phyloP scores from a whole-genome alignment of 179 eudicot species.

The Silene coronaria region DNA sequence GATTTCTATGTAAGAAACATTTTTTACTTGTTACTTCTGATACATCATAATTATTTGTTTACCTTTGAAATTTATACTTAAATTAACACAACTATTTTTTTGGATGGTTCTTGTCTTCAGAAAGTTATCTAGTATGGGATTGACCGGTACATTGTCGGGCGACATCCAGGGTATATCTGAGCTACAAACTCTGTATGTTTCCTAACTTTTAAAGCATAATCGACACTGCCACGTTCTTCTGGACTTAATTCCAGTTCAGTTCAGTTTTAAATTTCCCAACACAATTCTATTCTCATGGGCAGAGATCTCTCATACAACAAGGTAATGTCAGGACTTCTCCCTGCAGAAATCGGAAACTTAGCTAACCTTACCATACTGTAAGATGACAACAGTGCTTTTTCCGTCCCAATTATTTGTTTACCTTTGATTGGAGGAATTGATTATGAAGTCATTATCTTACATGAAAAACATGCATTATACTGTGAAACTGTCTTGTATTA shows the following conservation, averaged over 20 bases:
- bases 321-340: constrained; percentile 42
- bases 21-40: too few species aligned
- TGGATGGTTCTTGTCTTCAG: constrained; percentile 30
- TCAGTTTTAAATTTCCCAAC: too few species aligned
- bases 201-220: neutral
- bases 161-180: constrained; percentile 46
- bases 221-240: too few species aligned
- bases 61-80: too few species aligned
- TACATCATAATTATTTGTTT: too few species aligned
- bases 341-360: constrained; percentile 39
- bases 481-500: neutral
- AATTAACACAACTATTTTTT: neutral
- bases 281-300: constrained; percentile 22
- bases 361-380: constrained; percentile 42
- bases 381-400: constrained; percentile 15
- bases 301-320: constrained; percentile 58
- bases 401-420: neutral
- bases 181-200: constrained; percentile 51
- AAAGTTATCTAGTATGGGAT: constrained; percentile 42
- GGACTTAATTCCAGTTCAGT: too few species aligned
- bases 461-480: neutral
- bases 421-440: too few species aligned
- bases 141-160: constrained; percentile 55
- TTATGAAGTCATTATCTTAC: neutral
- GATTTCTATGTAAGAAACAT: constrained; percentile 45